Conservation (phyloP, 495 filamentous ascomycete species). For the Evernia prunastri region DNA sequence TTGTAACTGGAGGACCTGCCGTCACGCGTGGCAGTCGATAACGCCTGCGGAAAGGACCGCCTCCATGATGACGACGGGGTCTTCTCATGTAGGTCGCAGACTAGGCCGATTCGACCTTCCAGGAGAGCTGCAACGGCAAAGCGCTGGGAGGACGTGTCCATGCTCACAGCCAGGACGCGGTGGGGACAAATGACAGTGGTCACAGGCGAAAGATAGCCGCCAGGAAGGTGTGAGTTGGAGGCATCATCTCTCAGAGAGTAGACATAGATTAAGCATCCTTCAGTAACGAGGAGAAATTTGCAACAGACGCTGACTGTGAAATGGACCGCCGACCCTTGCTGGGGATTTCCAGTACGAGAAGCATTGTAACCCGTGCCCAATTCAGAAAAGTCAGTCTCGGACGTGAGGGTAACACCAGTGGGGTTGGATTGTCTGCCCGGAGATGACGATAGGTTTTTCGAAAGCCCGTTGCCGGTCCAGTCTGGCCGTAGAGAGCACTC, state of each 20-base stretch:
- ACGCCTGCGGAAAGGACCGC: not conserved
- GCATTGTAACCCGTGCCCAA: conserved; percentile 14
- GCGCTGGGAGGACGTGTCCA: conserved; percentile 54
- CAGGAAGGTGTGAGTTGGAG: conserved; percentile 17
- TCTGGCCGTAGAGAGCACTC: conserved; percentile 53
- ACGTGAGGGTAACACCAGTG: conserved; percentile 19
- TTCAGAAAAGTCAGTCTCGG: conserved; percentile 28
- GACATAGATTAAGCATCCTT: conserved; percentile 54
- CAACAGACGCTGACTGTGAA: conserved; percentile 57
- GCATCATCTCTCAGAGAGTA: conserved; percentile 44
- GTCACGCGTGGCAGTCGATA: not conserved
- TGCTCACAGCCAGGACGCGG: conserved; percentile 53
- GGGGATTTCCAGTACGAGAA: not conserved
- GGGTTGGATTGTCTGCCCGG: conserved; percentile 19
- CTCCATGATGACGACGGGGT: not conserved
- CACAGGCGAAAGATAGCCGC: conserved; percentile 38
- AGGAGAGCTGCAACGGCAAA: conserved; percentile 58
- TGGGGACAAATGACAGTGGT: conserved; percentile 54
- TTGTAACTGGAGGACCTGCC: not conserved
- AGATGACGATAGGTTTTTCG: conserved; percentile 26
- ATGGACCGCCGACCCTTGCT: conserved; percentile 20
- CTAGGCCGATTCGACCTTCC: conserved; percentile 55
- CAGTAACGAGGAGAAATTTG: conserved; percentile 51
- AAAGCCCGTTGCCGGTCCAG: conserved; percentile 42
- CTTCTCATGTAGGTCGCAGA: conserved; percentile 47